A percentile compares a stretch with the other conserved stretches of the same genome.
These are phyloP conservation scores for Trametes coccinea DNA, from an alignment of 768 basidiomycete species.

Conservation along the genomic window DNA sequence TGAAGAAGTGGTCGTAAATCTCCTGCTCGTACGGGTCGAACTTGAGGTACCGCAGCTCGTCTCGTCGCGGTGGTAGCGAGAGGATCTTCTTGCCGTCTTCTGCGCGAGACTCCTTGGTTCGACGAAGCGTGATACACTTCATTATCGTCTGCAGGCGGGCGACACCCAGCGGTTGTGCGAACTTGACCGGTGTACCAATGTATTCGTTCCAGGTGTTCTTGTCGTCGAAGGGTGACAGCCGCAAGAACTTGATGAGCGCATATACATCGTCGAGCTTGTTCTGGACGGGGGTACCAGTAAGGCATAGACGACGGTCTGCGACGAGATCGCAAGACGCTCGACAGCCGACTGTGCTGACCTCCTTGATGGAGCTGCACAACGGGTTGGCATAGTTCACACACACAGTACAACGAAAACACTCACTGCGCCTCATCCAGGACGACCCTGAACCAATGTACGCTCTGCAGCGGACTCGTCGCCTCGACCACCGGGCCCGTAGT, in stretches of 20 bases:
- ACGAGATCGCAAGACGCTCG: slow-evolving; percentile 93
- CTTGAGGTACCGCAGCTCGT: slow-evolving; percentile 82
- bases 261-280: slow-evolving; percentile 99
- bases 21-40: slow-evolving; percentile 80
- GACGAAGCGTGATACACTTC: slow-evolving; percentile 93
- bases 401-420: slow-evolving; percentile 37
- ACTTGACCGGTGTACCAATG: slow-evolving; percentile 91
- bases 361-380: slow-evolving; percentile 84
- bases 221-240: slow-evolving; percentile 89
- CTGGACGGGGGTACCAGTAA: slow-evolving; percentile 99
- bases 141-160: slow-evolving; percentile 95
- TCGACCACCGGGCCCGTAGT: slow-evolving; percentile 42
- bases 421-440: slow-evolving; percentile 96
- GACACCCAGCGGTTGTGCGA: slow-evolving; percentile 84
- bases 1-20: slow-evolving; percentile 88
- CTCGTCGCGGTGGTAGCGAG: slow-evolving; percentile 85
- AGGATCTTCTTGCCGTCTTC: slow-evolving; percentile 84
- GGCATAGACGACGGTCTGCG: slow-evolving; percentile 88
- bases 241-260: slow-evolving; percentile 94
- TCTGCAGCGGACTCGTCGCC: slow-evolving; percentile 81
- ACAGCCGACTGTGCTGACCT: slow-evolving; percentile 90
- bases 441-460: slow-evolving; percentile 94
- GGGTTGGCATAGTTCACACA: not conserved
- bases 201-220: slow-evolving; percentile 91
- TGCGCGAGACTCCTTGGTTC: slow-evolving; percentile 89